Base-by-base conservation (phyloP, 345 rosid species). In the Gynandropsis gynandra region DNA sequence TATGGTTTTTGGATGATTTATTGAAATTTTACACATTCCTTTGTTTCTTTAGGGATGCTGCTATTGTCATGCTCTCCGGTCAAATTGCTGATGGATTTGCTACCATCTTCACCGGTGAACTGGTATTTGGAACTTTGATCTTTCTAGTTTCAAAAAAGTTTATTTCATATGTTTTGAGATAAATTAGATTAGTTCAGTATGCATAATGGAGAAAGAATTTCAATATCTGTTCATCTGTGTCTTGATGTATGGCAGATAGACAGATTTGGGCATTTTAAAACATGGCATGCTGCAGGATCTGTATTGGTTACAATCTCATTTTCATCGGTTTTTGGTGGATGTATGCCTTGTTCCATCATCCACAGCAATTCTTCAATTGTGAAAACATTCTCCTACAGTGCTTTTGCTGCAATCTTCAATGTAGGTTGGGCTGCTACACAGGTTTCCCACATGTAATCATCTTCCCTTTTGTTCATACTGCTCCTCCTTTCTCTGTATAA, bases 361-460 rank as follows among this genome's bases (percentile, higher is more conserved):
- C 72, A 69, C 37, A 69, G 68, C 39, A 10, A 64, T 51, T 70
- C 95, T 19, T 38, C 65, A 46, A 15, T 56, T 0, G 59, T 90
- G 37, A 73, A 87, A 69, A 90, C 95, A 17, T 47, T 82, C 49
- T 89, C 96, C 20, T 87, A 90, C 42, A 84, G 95, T 63, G 67
- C 56, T 11, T 87, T 76, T 70, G 96, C 96, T 43, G 96, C 95
- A 56, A 80, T 90, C 59, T 90, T 90, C 69, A 90, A 90, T 68
- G 63, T 87, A 45, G 98, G 98, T 27, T 90, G 98, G 96, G 96
- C 96, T 34, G 95, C 89, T 59, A 77, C 98, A 63, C 98, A 90
- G 58, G 98, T 90, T 75, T 87, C 98, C 27, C 95, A 90, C 73
- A 90, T 90, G 98, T 90, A 83, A 73, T 58, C 33, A 49, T 24